Evolutionary conservation across 1,284 basidiomycete genomes (phyloP), one percentile per base, ranked within the genome.

Genomic region (Heterobasidion annosum): DNA sequence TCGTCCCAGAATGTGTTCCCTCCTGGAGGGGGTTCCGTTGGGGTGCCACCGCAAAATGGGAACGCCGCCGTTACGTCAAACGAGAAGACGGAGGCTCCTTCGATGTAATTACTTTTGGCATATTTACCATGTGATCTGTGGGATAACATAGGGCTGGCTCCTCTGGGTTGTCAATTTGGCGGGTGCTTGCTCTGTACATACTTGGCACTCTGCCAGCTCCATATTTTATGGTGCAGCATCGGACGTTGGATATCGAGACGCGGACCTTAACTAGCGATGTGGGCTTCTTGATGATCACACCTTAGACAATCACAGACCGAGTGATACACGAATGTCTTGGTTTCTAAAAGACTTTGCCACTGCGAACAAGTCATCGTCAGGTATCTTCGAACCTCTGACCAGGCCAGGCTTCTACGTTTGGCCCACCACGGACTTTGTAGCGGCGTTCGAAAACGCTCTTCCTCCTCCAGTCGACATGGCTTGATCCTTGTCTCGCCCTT

Each of bases 1-100:
- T 76, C 79, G 2, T 78, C 80, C 3, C 77, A 79, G 64, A 78
- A 78, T 58, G 63, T 69, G 43, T 81, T 72, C 58, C 69, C 74
- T 44, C 70, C 77, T 34, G 65, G 65, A 18, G 59, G 67, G 15
- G 69, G 67, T 2, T 65, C 69, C 3, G 59, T 54, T 57, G 47
- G 59, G 50, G 46, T 59, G 56, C 69, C 68, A 33, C 54, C 60
- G 48, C 69, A 66, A 48, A 68, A 68, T 54, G 69, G 69, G 42
- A 73, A 70, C 53, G 64, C 67, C 42, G 60, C 62, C 40, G 64
- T 63, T 19, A 48, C 58, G 16, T 51, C 62, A 9, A 61, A 63
- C 49, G 59, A 54, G 50, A 60, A 58, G 47, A 33, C 65, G 48
- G 67, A 67, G 13, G 50, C 64, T 42, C 59, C 66, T 45, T 66